Percentiles rank a stretch among this genome's conserved stretches.
phyloP scores from a whole-genome alignment of 108 stramenopile genomes.

The Nannochloropsis gaditana region DNA sequence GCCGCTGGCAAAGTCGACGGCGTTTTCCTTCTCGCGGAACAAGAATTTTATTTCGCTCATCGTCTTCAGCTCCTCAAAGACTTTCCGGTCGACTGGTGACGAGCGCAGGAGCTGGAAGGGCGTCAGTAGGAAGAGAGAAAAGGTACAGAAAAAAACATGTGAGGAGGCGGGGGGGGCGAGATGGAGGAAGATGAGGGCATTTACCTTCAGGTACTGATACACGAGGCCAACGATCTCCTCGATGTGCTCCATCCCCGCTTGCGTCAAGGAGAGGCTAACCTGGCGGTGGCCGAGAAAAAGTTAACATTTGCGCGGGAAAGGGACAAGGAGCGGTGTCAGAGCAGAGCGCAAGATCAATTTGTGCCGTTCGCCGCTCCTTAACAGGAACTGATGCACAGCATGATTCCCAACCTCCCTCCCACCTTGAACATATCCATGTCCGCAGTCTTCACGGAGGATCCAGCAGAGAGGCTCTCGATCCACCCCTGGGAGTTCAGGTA shows the following conservation, averaged over 20 bases:
- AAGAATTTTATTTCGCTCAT: conserved; percentile 42
- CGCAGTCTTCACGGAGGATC: conserved; percentile 16
- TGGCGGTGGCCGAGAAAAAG: background rate
- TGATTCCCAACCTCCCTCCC: background rate
- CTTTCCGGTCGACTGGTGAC: background rate
- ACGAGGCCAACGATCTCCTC: conserved; percentile 46
- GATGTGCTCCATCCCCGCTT: conserved; percentile 43
- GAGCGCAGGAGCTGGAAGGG: background rate
- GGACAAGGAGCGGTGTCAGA: background rate
- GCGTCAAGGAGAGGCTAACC: conserved; percentile 31
- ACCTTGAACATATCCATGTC: conserved; percentile 46
- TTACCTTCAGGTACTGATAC: conserved; percentile 33
- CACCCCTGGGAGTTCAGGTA: conserved; percentile 40
- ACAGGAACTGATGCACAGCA: background rate
- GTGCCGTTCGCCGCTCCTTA: background rate
- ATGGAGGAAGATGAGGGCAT: conserved; percentile 19
- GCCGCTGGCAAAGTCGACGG: conserved; percentile 22
- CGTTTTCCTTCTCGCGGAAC: conserved; percentile 39
- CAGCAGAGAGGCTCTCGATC: conserved; percentile 40
- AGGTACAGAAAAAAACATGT: background rate
- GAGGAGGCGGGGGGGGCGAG: background rate
- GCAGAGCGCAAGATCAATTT: background rate
- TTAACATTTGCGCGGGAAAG: background rate
- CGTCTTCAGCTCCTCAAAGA: conserved; percentile 30
- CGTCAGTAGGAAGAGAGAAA: background rate